These are phyloP conservation scores for Gymnopilus dilepis DNA, from an alignment of 768 basidiomycete genomes.

Conservation along the genomic window DNA sequence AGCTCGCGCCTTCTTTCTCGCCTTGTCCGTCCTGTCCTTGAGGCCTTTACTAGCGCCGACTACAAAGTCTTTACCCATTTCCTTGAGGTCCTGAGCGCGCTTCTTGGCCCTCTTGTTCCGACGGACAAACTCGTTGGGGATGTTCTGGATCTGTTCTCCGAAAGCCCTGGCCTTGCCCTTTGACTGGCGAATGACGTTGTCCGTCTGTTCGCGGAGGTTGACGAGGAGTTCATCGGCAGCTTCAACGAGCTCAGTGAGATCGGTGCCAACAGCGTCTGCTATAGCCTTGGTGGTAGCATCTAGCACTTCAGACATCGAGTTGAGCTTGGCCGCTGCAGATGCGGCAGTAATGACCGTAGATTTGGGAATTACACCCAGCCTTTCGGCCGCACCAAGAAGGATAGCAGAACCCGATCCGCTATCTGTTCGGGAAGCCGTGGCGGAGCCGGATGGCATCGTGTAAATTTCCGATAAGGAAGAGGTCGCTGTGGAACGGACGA, in stretches of 20 bases:
- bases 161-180: constrained; percentile 51
- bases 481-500: constrained; percentile 25
- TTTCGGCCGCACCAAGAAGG: constrained; percentile 21
- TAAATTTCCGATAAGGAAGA: constrained; percentile 29
- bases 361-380: constrained; percentile 19
- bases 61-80: constrained; percentile 52
- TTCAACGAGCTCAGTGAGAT: constrained; percentile 60
- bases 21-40: constrained; percentile 44
- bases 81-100: constrained; percentile 58
- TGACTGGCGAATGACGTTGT: constrained; percentile 49
- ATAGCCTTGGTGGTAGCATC: constrained; percentile 53
- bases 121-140: constrained; percentile 48
- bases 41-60: constrained; percentile 48
- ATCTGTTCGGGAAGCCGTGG: constrained; percentile 17
- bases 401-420: constrained; percentile 19
- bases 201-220: constrained; percentile 56
- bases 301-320: constrained; percentile 53
- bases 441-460: constrained; percentile 38
- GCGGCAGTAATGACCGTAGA: constrained; percentile 21
- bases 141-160: constrained; percentile 46
- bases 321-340: constrained; percentile 34
- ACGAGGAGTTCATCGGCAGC: constrained; percentile 62
- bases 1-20: constrained; percentile 47
- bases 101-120: constrained; percentile 58
- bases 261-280: constrained; percentile 49